phyloP scores from a whole-genome alignment of 2,329 filamentous ascomycete species.

The Trichoderma koningii region DNA sequence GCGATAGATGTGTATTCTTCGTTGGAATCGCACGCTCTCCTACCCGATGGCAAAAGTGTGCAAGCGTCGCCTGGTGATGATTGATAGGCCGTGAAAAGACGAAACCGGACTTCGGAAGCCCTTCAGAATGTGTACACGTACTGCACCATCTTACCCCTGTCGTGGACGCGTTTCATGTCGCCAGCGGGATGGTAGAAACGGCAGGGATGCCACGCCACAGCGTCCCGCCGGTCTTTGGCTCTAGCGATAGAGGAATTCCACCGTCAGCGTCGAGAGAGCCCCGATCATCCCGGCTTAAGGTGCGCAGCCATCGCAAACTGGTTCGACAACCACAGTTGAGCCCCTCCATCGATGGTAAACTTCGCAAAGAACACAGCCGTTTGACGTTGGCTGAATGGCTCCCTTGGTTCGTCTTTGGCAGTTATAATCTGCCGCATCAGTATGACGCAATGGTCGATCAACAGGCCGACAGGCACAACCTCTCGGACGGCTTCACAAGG shows the following conservation, averaged over 20 bases:
- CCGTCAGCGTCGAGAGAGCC: conserved; percentile 6
- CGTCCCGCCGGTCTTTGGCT: neutral
- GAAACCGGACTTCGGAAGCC: conserved; percentile 1
- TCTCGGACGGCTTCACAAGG: conserved; percentile 4
- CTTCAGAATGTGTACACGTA: conserved; percentile 2
- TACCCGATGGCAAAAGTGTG: neutral
- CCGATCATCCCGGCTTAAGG: conserved; percentile 14
- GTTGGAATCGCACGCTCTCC: neutral
- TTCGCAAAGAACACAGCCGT: neutral
- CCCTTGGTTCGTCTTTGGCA: neutral
- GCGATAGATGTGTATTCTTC: neutral
- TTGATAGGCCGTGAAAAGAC: neutral
- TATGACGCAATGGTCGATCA: conserved; percentile 24
- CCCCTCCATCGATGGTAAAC: neutral
- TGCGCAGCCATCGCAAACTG: neutral
- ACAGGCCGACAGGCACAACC: conserved; percentile 6
- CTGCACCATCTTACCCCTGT: conserved; percentile 1
- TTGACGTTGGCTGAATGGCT: neutral
- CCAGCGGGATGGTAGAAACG: conserved; percentile 18
- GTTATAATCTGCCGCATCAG: neutral
- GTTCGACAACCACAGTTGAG: neutral
- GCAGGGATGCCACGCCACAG: conserved; percentile 14
- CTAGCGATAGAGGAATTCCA: conserved; percentile 9
- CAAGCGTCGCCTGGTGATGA: neutral
- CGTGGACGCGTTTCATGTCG: conserved; percentile 22